phyloP scores from a whole-genome alignment of 306 rosid species.

The Glycine soja region DNA sequence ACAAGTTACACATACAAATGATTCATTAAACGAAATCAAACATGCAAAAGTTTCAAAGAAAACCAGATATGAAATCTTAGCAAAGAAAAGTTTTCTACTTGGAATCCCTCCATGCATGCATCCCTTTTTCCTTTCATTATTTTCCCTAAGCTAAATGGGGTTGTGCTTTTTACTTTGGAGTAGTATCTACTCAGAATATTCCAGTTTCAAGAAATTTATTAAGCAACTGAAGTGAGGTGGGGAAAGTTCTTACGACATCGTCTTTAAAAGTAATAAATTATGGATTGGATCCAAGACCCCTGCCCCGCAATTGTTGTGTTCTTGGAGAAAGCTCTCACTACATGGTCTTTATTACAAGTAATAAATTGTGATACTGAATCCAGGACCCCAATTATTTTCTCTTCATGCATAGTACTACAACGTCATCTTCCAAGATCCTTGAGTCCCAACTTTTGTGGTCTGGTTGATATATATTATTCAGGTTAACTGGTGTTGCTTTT shows the following conservation, averaged over 20 bases:
- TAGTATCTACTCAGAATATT: constrained; percentile 16
- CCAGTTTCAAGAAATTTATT: neutral
- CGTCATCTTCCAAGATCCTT: neutral
- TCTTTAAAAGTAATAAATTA: neutral
- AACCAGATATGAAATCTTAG: neutral
- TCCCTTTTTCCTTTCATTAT: neutral
- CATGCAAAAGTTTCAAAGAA: neutral
- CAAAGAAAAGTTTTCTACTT: neutral
- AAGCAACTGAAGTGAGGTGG: too few species aligned
- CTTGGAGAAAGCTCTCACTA: neutral
- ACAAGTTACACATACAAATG: neutral
- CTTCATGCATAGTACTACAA: neutral
- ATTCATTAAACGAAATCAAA: neutral
- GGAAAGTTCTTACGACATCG: neutral
- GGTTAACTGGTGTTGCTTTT: too few species aligned
- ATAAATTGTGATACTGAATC: neutral
- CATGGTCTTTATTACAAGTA: neutral
- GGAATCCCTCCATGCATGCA: neutral
- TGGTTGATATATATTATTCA: neutral
- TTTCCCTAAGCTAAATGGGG: too few species aligned
- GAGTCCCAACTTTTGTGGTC: neutral
- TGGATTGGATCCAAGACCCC: neutral
- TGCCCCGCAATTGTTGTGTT: neutral
- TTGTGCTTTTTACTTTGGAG: neutral
- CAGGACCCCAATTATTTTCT: neutral